Evolutionary conservation across 163 green algal genomes (phyloP), one percentile per base, ranked within the genome.

Genomic region (Scenedesmus sp.): DNA sequence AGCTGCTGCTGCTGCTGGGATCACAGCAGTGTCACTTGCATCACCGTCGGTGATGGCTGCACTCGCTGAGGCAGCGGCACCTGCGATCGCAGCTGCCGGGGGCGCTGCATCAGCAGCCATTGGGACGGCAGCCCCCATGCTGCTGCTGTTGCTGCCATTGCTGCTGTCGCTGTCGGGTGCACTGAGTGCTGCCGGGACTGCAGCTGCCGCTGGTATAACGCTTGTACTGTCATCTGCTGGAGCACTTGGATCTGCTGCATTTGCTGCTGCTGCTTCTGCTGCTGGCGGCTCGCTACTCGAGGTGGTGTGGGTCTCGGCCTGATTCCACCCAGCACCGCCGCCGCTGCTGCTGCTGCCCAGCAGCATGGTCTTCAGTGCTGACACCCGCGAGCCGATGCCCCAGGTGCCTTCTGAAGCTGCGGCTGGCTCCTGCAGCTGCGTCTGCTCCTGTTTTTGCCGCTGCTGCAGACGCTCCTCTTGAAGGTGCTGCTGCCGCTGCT

Each of bases 361-460:
- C 37, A 84, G 40, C 78, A 84, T 65, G 30, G 78, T 43, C 78
- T 84, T 84, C 6, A 84, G 18, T 65, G 42, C 43, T 53, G 78
- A 33, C 22, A 84, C 40, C 5, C 78, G 78, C 44, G 78, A 84
- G 37, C 40, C 40, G 18, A 37, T 65, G 80, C 44, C 56, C 42
- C 44, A 44, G 80, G 26, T 15, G 12, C 9, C 43, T 72, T 6
- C 80, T 46, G 80, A 61, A 30, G 79, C 40, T 43, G 79, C 79
- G 37, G 40, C 40, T 43, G 22, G 30, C 3, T 37, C 9, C 30
- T 72, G 72, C 37, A 81, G 49, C 81, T 86, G 81, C 46, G 73
- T 46, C 46, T 70, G 46, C 81, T 86, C 43, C 81, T 86, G 81
- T 49, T 86, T 10, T n/a, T 86, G 81, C 30, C 44, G 81, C 46